phyloP scores from a whole-genome alignment of 2,329 filamentous ascomycete species.

The Fusarium sp. region DNA sequence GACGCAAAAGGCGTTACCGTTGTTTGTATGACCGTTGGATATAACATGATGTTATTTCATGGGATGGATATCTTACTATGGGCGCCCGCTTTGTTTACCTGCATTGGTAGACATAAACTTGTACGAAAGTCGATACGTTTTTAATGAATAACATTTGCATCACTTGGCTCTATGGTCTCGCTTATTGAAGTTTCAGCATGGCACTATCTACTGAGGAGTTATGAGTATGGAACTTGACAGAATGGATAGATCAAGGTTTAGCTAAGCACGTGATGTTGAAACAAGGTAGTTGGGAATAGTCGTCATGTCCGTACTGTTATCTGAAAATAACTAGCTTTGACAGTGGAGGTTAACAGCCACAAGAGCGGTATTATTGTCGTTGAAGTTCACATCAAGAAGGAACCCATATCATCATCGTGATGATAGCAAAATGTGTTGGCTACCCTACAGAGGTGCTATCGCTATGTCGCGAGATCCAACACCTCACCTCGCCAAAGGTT shows the following conservation, averaged over 20 bases:
- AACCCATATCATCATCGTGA: not conserved
- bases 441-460: not conserved
- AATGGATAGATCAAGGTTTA: too few species aligned
- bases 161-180: not conserved
- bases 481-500: not conserved
- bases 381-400: not conserved
- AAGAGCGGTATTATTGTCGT: not conserved
- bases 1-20: conserved; percentile 20
- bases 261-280: too few species aligned
- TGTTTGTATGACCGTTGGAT: conserved; percentile 12
- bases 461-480: not conserved
- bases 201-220: not conserved
- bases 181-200: not conserved
- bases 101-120: conserved; percentile 18
- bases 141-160: conserved; percentile 18
- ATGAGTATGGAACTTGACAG: too few species aligned
- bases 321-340: not conserved
- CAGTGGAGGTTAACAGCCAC: not conserved
- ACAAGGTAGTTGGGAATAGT: too few species aligned
- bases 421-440: not conserved
- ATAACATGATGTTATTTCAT: conserved; percentile 6
- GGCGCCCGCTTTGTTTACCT: not conserved
- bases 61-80: not conserved
- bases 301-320: not conserved
- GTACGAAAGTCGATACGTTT: conserved; percentile 26